phyloP scores from a whole-genome alignment of 345 rosid genomes.

The Gynandropsis gynandra region DNA sequence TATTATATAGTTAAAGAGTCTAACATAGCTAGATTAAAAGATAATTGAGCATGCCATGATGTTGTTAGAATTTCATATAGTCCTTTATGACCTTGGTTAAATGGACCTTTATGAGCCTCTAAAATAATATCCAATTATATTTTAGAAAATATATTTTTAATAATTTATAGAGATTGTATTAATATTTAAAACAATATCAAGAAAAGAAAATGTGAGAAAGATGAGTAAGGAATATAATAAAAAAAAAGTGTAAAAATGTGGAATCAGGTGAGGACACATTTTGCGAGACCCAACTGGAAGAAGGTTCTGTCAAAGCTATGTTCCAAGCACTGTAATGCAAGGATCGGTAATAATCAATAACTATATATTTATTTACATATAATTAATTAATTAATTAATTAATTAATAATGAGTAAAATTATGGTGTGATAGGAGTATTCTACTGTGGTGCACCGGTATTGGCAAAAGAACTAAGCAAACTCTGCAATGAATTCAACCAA shows the following conservation, averaged over 20 bases:
- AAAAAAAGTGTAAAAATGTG: background rate
- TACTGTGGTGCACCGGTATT: slow-evolving; percentile 95
- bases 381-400: background rate
- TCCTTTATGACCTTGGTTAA: too few relatives aligned
- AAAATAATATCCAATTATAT: too few relatives aligned
- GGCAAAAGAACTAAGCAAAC: slow-evolving; percentile 86
- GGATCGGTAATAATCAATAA: slow-evolving; percentile 49
- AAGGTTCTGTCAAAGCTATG: slow-evolving; percentile 75
- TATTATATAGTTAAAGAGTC: too few relatives aligned
- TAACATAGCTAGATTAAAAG: too few relatives aligned
- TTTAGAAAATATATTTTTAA: too few relatives aligned
- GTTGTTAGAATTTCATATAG: too few relatives aligned
- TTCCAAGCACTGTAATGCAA: slow-evolving; percentile 83
- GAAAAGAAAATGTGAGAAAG: too few relatives aligned
- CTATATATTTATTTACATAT: background rate
- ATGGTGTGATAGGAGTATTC: slow-evolving; percentile 62
- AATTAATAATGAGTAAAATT: background rate
- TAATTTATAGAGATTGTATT: too few relatives aligned
- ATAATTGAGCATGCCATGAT: too few relatives aligned
- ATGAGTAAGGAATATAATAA: too few relatives aligned
- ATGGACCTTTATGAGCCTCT: too few relatives aligned
- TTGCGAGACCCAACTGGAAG: slow-evolving; percentile 96
- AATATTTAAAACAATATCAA: too few relatives aligned
- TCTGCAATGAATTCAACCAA: slow-evolving; percentile 87
- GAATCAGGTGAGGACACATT: slow-evolving; percentile 83